A percentile compares a stretch with the other conserved stretches of the same genome.
These are phyloP conservation scores for Blastobotrys arbuscula DNA, from an alignment of 1,139 yeast genomes.

Conservation along the genomic window DNA sequence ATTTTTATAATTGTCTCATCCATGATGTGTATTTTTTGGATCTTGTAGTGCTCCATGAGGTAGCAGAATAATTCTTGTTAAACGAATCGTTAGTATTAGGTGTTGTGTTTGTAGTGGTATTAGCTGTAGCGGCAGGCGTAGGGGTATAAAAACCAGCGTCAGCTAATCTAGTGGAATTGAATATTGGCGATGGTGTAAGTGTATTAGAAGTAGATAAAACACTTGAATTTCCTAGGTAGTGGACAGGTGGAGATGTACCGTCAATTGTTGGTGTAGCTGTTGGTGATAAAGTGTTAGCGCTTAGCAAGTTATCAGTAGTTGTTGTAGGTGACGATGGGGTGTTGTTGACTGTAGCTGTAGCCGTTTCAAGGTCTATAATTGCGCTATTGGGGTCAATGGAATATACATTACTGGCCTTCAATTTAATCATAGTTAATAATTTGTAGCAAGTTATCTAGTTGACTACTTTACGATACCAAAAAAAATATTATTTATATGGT, in stretches of 20 bases:
- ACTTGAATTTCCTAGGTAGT: too few species aligned
- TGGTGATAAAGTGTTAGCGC: not conserved
- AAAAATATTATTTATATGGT: too few species aligned
- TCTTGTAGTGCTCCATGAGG: too few species aligned
- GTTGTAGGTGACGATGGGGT: not conserved
- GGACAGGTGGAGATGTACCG: too few species aligned
- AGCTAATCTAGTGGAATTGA: not conserved
- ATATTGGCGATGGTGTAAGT: constrained; percentile 3
- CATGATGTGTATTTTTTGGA: constrained; percentile 7
- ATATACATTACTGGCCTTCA: constrained; percentile 1
- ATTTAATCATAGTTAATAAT: constrained; percentile 1
- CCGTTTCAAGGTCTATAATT: not conserved
- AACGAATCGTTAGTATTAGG: not conserved
- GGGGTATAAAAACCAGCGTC: not conserved
- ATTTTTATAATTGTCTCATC: constrained; percentile 4
- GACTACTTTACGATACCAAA: too few species aligned
- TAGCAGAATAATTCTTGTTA: too few species aligned
- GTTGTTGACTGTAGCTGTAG: not conserved
- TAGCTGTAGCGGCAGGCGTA: not conserved
- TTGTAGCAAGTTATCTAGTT: too few species aligned
- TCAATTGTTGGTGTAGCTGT: too few species aligned
- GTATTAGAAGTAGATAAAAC: not conserved
- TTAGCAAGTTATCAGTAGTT: not conserved
- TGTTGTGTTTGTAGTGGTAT: not conserved
- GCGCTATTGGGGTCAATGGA: constrained; percentile 2